Evolutionary conservation across 2,329 filamentous ascomycete species (phyloP), one percentile per base, ranked within the genome.

Genomic region (Metarhizium guizhouense): DNA sequence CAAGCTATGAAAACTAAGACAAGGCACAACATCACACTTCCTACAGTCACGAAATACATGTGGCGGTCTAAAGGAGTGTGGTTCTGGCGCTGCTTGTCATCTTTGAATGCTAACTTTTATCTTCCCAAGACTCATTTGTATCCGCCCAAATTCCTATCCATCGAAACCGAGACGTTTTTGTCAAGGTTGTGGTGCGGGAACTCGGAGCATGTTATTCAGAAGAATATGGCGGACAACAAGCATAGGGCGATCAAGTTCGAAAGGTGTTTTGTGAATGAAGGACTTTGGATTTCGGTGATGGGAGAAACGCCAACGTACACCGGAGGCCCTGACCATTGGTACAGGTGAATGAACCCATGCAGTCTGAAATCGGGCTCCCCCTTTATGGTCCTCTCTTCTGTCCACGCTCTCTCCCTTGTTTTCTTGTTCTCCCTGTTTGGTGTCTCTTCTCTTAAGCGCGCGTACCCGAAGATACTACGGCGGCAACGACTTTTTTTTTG

Each of bases 31-130:
- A 57, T 56, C 25, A 29, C 53, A 3, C 45, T 61, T 11, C 55
- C 60, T 1, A 52, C 42, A 16, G 25, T 59, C n/a, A 61, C 62
- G 57, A 49, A 59, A 25, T 53, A 61, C 16, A 59, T 56, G 52
- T 63, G 58, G 59, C 38, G 59, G 16, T 58, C 58, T 2, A 61
- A 61, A 54, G 58, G 57, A 52, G 56, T 57, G 38, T 63, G 60
- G 61, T 61, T 61, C 52, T 63, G 60, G 61, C 13, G 36, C n/a
- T 47, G 56, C 25, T 25, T 59, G 18, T 54, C 54, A 6, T 58
- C 56, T 25, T 16, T 56, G 10, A 58, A 60, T 54, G 57, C 57
- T 7, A 58, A 56, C 55, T 60, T 57, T 47, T 54, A 53, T 20
- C 54, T 60, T 14, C 51, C 57, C 18, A 51, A 56, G 30, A 52